Conservation (phyloP, 768 basidiomycete genomes). For the Podaxis sp. region DNA sequence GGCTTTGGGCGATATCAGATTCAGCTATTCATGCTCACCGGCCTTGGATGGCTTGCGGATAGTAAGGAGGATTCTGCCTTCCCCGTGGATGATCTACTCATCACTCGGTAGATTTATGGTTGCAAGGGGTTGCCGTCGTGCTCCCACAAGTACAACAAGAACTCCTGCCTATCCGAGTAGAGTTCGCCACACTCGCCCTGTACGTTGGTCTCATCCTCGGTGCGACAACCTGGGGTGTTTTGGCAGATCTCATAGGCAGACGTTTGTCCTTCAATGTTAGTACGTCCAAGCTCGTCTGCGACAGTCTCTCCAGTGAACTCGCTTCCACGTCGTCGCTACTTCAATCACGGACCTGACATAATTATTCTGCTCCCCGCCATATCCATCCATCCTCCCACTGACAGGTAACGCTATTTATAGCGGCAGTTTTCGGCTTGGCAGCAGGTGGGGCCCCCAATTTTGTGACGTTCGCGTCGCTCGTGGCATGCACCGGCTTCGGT, state of each 20-base stretch:
- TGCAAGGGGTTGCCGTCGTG: conserved; percentile 46
- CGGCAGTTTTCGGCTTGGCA: conserved; percentile 62
- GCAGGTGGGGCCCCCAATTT: conserved; percentile 60
- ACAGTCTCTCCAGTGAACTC: background rate
- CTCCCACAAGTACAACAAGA: conserved; percentile 43
- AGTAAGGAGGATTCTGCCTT: conserved; percentile 28
- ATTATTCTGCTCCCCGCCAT: background rate
- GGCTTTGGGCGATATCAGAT: conserved; percentile 50
- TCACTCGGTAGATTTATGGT: conserved; percentile 35
- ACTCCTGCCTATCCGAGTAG: conserved; percentile 38
- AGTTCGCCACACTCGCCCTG: conserved; percentile 45
- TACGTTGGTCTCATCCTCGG: conserved; percentile 50
- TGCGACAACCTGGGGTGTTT: conserved; percentile 46
- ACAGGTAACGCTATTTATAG: conserved; percentile 67
- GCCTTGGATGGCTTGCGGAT: conserved; percentile 49
- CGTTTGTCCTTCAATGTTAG: conserved; percentile 41
- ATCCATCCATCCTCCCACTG: background rate
- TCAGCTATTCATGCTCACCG: conserved; percentile 44
- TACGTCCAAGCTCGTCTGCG: background rate
- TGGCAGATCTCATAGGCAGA: conserved; percentile 49
- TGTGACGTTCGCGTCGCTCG: conserved; percentile 47
- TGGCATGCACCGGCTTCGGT: conserved; percentile 61
- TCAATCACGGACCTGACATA: background rate
- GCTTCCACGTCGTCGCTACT: background rate
- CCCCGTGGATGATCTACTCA: background rate